A percentile compares a stretch with the other conserved stretches of the same genome.
Evolutionary conservation across 257 asterid species (phyloP).

Genomic region (Solanum corneliomulleri): DNA sequence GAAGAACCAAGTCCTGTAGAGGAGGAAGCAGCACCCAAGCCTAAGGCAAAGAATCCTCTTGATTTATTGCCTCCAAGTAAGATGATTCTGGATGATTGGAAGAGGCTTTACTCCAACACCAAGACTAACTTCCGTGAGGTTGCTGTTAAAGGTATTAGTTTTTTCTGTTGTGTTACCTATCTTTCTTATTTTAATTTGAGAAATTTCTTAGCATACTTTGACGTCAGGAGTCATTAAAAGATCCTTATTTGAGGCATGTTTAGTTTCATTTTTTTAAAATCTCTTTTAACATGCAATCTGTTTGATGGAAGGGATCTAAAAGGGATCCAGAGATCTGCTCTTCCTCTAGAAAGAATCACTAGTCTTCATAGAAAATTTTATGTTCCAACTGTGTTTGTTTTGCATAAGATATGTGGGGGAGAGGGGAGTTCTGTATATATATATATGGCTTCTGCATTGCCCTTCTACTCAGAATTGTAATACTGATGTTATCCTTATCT

Average conservation of each 20-base stretch:
- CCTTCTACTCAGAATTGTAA: not conserved
- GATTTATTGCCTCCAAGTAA: constrained; percentile 90
- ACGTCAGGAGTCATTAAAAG: not conserved
- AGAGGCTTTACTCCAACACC: constrained; percentile 95
- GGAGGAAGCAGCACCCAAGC: constrained; percentile 83
- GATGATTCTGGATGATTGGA: constrained; percentile 94
- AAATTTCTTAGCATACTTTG: not conserved
- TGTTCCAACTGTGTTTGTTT: not conserved
- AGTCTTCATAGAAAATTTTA: not conserved
- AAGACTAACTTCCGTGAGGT: constrained; percentile 93
- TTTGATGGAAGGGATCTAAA: not conserved
- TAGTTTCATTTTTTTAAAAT: not conserved
- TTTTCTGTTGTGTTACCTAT: not conserved
- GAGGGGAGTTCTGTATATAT: not conserved
- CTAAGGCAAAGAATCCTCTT: constrained; percentile 84
- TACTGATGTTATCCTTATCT: not conserved
- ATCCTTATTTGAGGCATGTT: not conserved
- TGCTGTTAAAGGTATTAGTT: constrained; percentile 60
- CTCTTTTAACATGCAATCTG: not conserved
- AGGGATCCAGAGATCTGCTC: not conserved
- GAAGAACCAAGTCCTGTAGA: constrained; percentile 40
- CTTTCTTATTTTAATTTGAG: not conserved
- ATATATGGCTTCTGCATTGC: not conserved
- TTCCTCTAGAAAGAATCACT: not conserved
- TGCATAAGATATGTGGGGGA: not conserved